A percentile compares a stretch with the other conserved stretches of the same genome.
phyloP scores from a whole-genome alignment of 352 stramenopile species.

The Pythium oligandrum region DNA sequence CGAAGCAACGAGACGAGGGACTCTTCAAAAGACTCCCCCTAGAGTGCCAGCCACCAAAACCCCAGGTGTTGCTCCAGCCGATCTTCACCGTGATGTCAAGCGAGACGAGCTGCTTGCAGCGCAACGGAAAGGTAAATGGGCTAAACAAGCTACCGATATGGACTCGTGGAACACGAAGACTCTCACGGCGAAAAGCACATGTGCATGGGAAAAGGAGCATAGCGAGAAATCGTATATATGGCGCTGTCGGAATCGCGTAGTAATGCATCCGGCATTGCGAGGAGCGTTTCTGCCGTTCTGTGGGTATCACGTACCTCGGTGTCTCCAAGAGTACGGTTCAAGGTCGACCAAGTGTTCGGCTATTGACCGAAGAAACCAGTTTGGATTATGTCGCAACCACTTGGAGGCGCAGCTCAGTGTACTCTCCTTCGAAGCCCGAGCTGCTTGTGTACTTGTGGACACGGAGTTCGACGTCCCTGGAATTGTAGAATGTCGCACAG shows the following conservation, averaged over 20 bases:
- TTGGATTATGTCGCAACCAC: slow-evolving; percentile 72
- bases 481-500: slow-evolving; percentile 46
- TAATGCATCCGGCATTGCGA: slow-evolving; percentile 52
- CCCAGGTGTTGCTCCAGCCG: slow-evolving; percentile 32
- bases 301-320: slow-evolving; percentile 55
- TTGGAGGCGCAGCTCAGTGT: slow-evolving; percentile 54
- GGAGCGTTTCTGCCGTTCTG: slow-evolving; percentile 58
- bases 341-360: slow-evolving; percentile 21
- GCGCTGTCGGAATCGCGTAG: slow-evolving; percentile 50
- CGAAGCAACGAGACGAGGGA: slow-evolving; percentile 35
- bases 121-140: no score
- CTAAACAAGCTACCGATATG: no score
- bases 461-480: slow-evolving; percentile 63
- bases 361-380: slow-evolving; percentile 50
- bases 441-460: slow-evolving; percentile 33
- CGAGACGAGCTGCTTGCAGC: slow-evolving; percentile 9
- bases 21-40: slow-evolving; percentile 37
- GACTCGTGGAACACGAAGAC: not conserved
- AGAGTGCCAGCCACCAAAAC: slow-evolving; percentile 30
- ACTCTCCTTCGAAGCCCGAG: slow-evolving; percentile 44
- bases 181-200: slow-evolving; percentile 29
- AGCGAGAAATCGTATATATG: slow-evolving; percentile 44
- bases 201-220: slow-evolving; percentile 58
- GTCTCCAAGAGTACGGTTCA: slow-evolving; percentile 49
- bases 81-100: slow-evolving; percentile 22